Base-by-base conservation (phyloP, 495 filamentous ascomycete species). In the Penicillium herquei region DNA sequence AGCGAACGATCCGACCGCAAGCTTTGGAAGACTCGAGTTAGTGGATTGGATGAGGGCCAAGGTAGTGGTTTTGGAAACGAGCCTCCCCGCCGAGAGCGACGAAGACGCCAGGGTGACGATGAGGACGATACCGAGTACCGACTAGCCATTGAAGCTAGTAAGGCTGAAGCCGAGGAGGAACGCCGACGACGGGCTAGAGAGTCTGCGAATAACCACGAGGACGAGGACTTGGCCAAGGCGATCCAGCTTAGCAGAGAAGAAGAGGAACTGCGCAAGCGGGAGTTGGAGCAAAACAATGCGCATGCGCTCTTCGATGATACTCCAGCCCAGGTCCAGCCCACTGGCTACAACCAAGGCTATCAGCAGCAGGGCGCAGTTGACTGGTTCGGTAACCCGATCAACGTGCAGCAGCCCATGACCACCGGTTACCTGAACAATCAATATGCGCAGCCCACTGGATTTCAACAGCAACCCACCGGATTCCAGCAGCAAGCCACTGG, bases 201-300 rank as follows among this genome's bases (percentile, higher is more conserved):
- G 11, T 73, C 78, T 10, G 75, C 76, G 35, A 64, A 56, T 14
- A 59, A 57, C 10, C 74, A 70, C 6, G 86, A 92, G 13, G 92
- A 94, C 58, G 90, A 92, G 59, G 92, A 96, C 67, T 80, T 98
- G 33, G 91, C 88, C 45, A 97, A 96, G 67, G 95, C 95, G 8
- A 94, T 99, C 68, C 95, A 92, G 74, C 81, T 99, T 2, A 98
- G 94, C 68, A 89, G 90, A 71, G 92, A 97, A 68, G 92, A 97
- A 65, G 95, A 98, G 64, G 89, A 91, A 51, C 79, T 94, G 58
- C 85, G 94, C 45, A 86, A 86, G 66, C 84, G 87, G 44, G 92
- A 98, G 68, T 74, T 97, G 51, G 95, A 98, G 73, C 89, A 96
- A 59, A 88, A 74, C 68, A 96, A 98, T 64, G 88, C 91, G 6